Evolutionary conservation across 2,329 filamentous ascomycete genomes (phyloP).

Genomic region (Verticillium nubilum): DNA sequence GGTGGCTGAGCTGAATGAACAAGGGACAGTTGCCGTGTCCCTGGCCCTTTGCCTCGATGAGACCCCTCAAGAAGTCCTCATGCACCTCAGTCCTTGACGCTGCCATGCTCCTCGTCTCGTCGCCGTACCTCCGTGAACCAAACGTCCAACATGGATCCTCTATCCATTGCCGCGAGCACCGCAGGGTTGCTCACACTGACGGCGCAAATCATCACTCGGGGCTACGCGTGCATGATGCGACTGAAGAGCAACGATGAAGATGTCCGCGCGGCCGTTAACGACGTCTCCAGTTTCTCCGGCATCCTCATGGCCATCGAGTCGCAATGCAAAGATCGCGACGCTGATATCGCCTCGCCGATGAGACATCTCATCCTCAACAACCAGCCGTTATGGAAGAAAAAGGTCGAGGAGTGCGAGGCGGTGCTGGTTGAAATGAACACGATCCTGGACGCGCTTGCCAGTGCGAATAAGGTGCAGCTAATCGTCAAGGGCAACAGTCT

Average conservation of each 20-base stretch:
- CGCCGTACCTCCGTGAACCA: too few species aligned
- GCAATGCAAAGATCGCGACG: neutral
- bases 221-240: neutral
- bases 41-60: too few species aligned
- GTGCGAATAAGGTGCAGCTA: neutral
- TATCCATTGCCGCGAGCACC: constrained; percentile 3
- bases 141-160: neutral
- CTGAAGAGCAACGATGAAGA: neutral
- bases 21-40: too few species aligned
- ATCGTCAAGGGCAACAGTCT: neutral
- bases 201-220: neutral
- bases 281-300: neutral
- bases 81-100: too few species aligned
- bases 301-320: neutral
- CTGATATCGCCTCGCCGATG: neutral
- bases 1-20: too few species aligned
- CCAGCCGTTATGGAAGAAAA: neutral
- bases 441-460: neutral
- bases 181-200: constrained; percentile 1
- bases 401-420: neutral
- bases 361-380: neutral
- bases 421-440: neutral
- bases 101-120: too few species aligned
- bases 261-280: neutral
- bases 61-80: too few species aligned